phyloP scores from a whole-genome alignment of 352 stramenopile genomes.

The Phytopythium chamaehyphon region DNA sequence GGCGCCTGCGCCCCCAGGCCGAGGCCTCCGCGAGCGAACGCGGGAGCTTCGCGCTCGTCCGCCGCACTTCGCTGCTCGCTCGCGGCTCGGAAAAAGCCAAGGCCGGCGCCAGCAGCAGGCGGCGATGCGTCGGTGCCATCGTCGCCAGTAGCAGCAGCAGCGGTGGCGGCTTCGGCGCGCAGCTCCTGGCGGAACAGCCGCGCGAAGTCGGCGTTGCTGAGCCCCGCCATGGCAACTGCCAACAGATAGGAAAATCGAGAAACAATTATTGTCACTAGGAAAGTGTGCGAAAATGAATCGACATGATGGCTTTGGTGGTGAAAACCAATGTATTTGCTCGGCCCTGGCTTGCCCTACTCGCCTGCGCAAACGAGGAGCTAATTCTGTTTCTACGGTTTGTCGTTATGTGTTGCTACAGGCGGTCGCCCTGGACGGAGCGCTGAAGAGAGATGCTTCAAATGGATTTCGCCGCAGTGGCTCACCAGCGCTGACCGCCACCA shows the following conservation, averaged over 20 bases:
- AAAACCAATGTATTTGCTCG: background rate
- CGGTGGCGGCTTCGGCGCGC: slow-evolving; percentile 9
- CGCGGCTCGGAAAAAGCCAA: background rate
- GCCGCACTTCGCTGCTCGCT: background rate
- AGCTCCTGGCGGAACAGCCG: slow-evolving; percentile 58
- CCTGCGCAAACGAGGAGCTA: too few species aligned
- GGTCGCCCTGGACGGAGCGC: too few species aligned
- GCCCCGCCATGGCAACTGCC: slow-evolving; percentile 5
- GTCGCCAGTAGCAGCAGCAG: background rate
- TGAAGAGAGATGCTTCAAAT: too few species aligned
- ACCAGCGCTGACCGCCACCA: slow-evolving; percentile 3
- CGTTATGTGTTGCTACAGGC: too few species aligned
- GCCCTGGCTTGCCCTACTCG: background rate
- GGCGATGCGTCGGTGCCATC: background rate
- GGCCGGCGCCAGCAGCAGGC: background rate
- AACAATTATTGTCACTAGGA: too few species aligned
- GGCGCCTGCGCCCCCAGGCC: background rate
- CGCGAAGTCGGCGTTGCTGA: slow-evolving; percentile 80
- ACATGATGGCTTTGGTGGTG: too few species aligned
- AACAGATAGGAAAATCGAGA: too few species aligned
- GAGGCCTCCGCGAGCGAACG: background rate
- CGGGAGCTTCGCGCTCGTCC: background rate
- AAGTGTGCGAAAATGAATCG: too few species aligned
- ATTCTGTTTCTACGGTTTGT: too few species aligned
- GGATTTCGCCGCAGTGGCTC: background rate